Conservation (phyloP, 805 yeast species). For the Suhomyces kilbournensis region DNA sequence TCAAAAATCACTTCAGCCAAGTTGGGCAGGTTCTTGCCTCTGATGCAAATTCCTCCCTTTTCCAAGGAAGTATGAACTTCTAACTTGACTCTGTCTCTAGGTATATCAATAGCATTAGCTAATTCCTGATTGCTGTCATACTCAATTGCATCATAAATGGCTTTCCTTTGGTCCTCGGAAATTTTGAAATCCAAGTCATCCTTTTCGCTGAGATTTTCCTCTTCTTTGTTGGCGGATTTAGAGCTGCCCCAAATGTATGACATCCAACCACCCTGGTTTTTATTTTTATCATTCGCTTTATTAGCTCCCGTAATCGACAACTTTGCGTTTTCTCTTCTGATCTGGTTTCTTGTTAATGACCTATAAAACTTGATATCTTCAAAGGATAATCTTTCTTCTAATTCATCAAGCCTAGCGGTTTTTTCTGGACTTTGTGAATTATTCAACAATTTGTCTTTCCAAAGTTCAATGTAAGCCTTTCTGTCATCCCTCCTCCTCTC, state of each 20-base stretch:
- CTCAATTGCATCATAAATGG: slow-evolving; percentile 89
- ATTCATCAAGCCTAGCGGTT: slow-evolving; percentile 38
- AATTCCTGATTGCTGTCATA: slow-evolving; percentile 64
- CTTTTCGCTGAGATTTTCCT: slow-evolving; percentile 36
- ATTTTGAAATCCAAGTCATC: slow-evolving; percentile 37
- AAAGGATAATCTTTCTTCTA: slow-evolving; percentile 61
- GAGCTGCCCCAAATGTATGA: slow-evolving; percentile 61
- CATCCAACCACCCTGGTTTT: slow-evolving; percentile 53
- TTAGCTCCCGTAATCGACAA: background rate
- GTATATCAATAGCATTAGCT: slow-evolving; percentile 57
- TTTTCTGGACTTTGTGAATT: slow-evolving; percentile 25
- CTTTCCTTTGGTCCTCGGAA: slow-evolving; percentile 85
- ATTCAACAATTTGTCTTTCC: slow-evolving; percentile 57
- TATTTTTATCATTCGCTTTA: background rate
- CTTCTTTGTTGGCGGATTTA: slow-evolving; percentile 12
- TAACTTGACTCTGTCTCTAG: slow-evolving; percentile 68
- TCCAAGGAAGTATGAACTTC: slow-evolving; percentile 66
- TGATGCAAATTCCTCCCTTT: slow-evolving; percentile 73
- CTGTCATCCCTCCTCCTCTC: slow-evolving; percentile 70
- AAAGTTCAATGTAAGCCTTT: slow-evolving; percentile 59
- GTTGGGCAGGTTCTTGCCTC: slow-evolving; percentile 39
- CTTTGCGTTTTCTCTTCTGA: slow-evolving; percentile 49
- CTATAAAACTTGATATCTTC: slow-evolving; percentile 87
- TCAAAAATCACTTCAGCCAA: slow-evolving; percentile 80
- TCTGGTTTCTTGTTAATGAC: slow-evolving; percentile 67